phyloP scores from a whole-genome alignment of 495 filamentous ascomycete genomes.

The Haplographium delicatum region DNA sequence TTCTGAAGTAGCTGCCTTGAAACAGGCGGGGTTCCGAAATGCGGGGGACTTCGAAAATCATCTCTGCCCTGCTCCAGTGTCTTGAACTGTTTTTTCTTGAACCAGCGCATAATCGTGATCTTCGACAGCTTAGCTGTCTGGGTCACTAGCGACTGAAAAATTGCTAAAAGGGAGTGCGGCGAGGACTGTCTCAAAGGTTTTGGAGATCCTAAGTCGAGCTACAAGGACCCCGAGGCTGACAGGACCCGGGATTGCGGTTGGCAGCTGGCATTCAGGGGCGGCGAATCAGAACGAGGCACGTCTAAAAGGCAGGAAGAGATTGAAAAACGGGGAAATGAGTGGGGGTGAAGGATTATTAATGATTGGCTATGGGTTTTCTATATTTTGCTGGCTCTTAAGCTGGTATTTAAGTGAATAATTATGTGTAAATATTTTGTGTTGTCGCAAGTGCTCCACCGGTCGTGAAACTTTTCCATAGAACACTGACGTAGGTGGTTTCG shows the following conservation, averaged over 20 bases:
- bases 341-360: background rate
- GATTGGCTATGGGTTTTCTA: background rate
- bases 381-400: background rate
- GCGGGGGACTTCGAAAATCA: background rate
- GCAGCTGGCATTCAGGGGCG: constrained; percentile 7
- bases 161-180: background rate
- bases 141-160: background rate
- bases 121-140: constrained; percentile 19
- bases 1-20: background rate
- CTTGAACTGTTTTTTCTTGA: constrained; percentile 19
- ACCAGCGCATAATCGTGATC: constrained; percentile 24
- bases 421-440: background rate
- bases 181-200: background rate
- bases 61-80: background rate
- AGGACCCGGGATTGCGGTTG: constrained; percentile 10
- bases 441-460: background rate
- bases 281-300: constrained; percentile 1
- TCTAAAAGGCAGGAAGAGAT: background rate
- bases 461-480: too few species aligned
- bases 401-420: background rate
- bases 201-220: too few species aligned
- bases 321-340: background rate
- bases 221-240: constrained; percentile 18
- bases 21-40: constrained; percentile 16
- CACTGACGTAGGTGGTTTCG: too few species aligned